phyloP scores from a whole-genome alignment of 2,329 filamentous ascomycete species.

The Epichloe sp. region DNA sequence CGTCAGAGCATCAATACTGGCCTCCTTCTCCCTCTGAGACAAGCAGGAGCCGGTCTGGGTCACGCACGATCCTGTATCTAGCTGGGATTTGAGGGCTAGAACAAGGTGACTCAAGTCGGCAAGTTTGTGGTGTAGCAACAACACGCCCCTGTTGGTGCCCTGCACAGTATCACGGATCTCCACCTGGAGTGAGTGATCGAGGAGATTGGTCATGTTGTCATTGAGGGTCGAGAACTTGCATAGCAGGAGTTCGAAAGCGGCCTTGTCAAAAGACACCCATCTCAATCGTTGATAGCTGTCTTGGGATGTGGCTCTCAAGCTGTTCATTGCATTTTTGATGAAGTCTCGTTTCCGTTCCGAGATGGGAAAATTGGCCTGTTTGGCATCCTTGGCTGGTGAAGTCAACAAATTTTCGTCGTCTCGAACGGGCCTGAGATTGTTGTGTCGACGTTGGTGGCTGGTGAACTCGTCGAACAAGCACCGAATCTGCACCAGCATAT shows the following conservation, averaged over 20 bases:
- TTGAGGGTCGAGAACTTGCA: constrained; percentile 31
- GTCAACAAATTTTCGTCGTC: constrained; percentile 23
- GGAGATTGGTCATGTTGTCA: constrained; percentile 34
- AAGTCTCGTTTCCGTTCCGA: constrained; percentile 26
- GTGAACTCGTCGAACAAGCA: constrained; percentile 34
- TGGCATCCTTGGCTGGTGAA: constrained; percentile 30
- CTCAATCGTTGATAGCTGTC: constrained; percentile 22
- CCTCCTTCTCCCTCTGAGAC: constrained; percentile 22
- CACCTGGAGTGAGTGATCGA: constrained; percentile 32
- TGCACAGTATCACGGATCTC: constrained; percentile 35
- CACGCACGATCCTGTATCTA: constrained; percentile 16
- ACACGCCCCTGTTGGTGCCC: constrained; percentile 32
- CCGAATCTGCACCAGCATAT: constrained; percentile 32
- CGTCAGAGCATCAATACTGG: constrained; percentile 26
- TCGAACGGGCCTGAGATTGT: constrained; percentile 19
- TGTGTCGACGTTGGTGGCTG: constrained; percentile 26
- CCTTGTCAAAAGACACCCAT: constrained; percentile 34
- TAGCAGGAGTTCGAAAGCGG: constrained; percentile 30
- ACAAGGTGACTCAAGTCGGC: constrained; percentile 32
- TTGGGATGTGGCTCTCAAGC: constrained; percentile 23
- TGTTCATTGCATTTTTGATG: constrained; percentile 30
- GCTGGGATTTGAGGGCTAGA: constrained; percentile 30
- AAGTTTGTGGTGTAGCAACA: constrained; percentile 33
- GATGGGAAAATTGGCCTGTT: constrained; percentile 31
- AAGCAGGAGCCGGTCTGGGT: constrained; percentile 13